phyloP scores from a whole-genome alignment of 2,329 filamentous ascomycete genomes.

The Penicillium italicum region DNA sequence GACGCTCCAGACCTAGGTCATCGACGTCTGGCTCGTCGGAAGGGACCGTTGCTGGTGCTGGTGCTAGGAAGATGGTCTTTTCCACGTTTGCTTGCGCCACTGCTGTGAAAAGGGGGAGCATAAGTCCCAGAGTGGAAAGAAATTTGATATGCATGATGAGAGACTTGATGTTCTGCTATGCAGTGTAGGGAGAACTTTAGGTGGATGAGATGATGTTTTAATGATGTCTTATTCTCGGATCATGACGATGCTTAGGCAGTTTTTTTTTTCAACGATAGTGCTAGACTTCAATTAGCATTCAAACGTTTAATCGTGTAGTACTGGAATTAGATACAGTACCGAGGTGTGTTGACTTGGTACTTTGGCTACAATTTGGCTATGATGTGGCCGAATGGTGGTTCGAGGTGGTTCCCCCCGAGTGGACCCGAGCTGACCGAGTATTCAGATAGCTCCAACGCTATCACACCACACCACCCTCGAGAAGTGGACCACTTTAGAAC shows the following conservation, averaged over 20 bases:
- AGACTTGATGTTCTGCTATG: background rate
- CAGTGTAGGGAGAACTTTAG: background rate
- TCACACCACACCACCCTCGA: background rate
- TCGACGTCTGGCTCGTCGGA: conserved; percentile 55
- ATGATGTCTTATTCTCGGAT: background rate
- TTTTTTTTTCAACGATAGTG: background rate
- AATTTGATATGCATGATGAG: conserved; percentile 11
- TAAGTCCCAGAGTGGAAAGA: conserved; percentile 11
- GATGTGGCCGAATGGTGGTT: conserved; percentile 5
- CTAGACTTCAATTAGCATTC: background rate
- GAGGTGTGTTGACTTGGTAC: background rate
- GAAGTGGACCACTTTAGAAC: background rate
- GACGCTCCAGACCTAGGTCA: conserved; percentile 60
- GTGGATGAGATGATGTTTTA: background rate
- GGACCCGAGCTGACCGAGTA: conserved; percentile 9
- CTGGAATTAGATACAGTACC: background rate
- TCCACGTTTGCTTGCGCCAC: conserved; percentile 68
- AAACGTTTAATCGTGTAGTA: background rate
- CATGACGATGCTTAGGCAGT: background rate
- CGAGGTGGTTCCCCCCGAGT: conserved; percentile 3
- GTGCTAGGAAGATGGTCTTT: conserved; percentile 83
- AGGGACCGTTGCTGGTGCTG: conserved; percentile 56
- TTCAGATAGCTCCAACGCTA: background rate
- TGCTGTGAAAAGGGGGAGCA: conserved; percentile 18
- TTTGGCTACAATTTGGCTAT: background rate